A percentile compares a stretch with the other conserved stretches of the same genome.
Evolutionary conservation across 2,329 filamentous ascomycete genomes (phyloP).

Genomic region (Leptodontidium sp.): DNA sequence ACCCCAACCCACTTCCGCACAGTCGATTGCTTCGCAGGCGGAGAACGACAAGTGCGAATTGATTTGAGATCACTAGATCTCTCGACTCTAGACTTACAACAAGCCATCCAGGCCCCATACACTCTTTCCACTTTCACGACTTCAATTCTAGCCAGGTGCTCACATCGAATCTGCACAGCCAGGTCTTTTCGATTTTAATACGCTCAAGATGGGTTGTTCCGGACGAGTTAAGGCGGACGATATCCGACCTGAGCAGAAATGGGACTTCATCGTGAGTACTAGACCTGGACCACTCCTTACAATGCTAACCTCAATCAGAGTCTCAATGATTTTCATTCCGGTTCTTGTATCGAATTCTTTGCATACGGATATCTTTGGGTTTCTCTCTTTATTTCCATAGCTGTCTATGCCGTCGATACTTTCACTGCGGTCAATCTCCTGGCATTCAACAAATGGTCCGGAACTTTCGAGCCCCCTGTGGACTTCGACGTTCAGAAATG

Average conservation of each 20-base stretch:
- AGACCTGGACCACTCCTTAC: background rate
- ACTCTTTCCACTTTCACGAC: constrained; percentile 19
- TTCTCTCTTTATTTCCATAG: constrained; percentile 78
- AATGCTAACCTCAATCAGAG: constrained; percentile 50
- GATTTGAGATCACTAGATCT: constrained; percentile 9
- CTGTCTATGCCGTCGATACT: constrained; percentile 88
- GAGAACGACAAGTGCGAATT: constrained; percentile 33
- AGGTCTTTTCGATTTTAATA: constrained; percentile 33
- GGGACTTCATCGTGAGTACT: constrained; percentile 84
- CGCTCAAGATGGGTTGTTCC: constrained; percentile 69
- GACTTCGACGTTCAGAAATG: constrained; percentile 84
- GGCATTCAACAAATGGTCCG: constrained; percentile 88
- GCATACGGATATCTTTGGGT: constrained; percentile 89
- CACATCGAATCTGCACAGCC: constrained; percentile 30
- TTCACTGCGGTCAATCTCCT: constrained; percentile 94
- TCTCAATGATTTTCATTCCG: constrained; percentile 82
- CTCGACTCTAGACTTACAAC: constrained; percentile 15
- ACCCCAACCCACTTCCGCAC: constrained; percentile 24
- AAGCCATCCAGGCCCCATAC: constrained; percentile 19
- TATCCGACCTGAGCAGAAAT: constrained; percentile 85
- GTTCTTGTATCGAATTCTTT: constrained; percentile 77
- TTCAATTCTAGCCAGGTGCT: constrained; percentile 34
- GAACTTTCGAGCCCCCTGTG: constrained; percentile 80
- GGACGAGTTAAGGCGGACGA: constrained; percentile 69
- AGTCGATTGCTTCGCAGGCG: constrained; percentile 36